Evolutionary conservation across 306 rosid species (phyloP), one percentile per base, ranked within the genome.

Genomic region (Chamaecrista fasciculata): DNA sequence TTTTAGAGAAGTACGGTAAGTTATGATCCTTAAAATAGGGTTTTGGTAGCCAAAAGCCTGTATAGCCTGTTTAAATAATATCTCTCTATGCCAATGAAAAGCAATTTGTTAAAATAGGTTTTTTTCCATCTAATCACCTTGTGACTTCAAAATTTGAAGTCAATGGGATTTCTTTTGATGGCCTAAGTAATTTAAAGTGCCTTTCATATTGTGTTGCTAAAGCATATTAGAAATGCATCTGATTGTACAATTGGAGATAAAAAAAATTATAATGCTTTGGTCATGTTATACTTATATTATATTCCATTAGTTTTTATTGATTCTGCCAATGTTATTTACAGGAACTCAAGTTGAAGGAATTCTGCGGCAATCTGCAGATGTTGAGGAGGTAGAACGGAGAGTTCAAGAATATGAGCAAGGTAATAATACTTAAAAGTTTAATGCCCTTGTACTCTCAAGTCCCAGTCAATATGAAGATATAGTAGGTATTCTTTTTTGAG

Each of bases 391-490:
- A 68, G 97, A 95, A 18, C 85, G 79, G n/a, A 81, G 99, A 76
- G 97, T 95, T 68, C 99, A 91, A 80, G 96, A 87, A 73, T 95
- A 91, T 49, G 99, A 91, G 73, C 96, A 95, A 87, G 99, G 97
- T 95, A 81, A 52, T 23, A 21, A 21, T 58, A 62, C 21, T 53
- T 40, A 14, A 62, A 42, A 42, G 55, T 62, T 65, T 48, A 70
- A 49, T 8, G 19, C 11, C 24, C 65, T 31, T 19, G 48, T 67
- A 25, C 33, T 66, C 40, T 57, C 15, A 39, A 12, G 55, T 24
- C 40, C 14, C 48, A 5, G 2, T 2, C 2, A 29, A 33, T n/a
- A 33, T 48, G 58, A 49, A 48, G 29, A 36, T 55, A 33, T 18
- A 44, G 47, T 21, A 62, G 47, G 53, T 40, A 5, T 21, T 51